phyloP scores from a whole-genome alignment of 805 yeast species.

The Candida boleticola region DNA sequence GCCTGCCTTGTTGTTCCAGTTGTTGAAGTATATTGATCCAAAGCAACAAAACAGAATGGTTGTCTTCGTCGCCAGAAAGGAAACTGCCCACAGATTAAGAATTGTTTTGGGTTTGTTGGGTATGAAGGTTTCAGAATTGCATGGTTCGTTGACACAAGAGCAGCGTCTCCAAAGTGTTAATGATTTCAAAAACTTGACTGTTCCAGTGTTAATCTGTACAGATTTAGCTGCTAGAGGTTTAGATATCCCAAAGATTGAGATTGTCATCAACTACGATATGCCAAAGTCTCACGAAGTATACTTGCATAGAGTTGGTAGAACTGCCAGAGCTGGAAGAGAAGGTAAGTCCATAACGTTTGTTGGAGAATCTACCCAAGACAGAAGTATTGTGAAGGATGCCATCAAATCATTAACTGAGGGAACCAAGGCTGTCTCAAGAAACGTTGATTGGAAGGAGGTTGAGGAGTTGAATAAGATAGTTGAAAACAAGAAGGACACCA shows the following conservation, averaged over 20 bases:
- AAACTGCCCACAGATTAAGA: slow-evolving; percentile 83
- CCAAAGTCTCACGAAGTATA: slow-evolving; percentile 90
- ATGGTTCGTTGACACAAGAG: slow-evolving; percentile 84
- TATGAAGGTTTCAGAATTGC: slow-evolving; percentile 73
- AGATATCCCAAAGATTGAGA: slow-evolving; percentile 96
- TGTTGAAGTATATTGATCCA: slow-evolving; percentile 66
- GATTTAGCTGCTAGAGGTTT: slow-evolving; percentile 99
- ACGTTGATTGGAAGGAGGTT: slow-evolving; percentile 85
- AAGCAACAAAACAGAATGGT: slow-evolving; percentile 69
- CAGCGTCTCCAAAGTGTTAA: slow-evolving; percentile 86
- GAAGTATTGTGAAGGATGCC: slow-evolving; percentile 88
- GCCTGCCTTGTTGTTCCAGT: slow-evolving; percentile 75
- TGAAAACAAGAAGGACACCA: slow-evolving; percentile 53
- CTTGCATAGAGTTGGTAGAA: slow-evolving; percentile 97
- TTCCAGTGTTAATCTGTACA: slow-evolving; percentile 90
- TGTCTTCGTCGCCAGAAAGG: slow-evolving; percentile 90
- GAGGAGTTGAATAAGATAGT: slow-evolving; percentile 65
- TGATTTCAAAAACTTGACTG: slow-evolving; percentile 76
- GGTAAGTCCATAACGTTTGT: slow-evolving; percentile 93
- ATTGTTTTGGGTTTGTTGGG: slow-evolving; percentile 74
- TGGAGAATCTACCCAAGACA: slow-evolving; percentile 85
- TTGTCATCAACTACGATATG: slow-evolving; percentile 93
- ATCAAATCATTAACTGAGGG: slow-evolving; percentile 57
- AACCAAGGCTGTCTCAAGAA: slow-evolving; percentile 76
- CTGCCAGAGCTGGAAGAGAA: slow-evolving; percentile 98